Evolutionary conservation across 805 yeast species (phyloP), one percentile per base, ranked within the genome.

Genomic region (Ogataea pini): DNA sequence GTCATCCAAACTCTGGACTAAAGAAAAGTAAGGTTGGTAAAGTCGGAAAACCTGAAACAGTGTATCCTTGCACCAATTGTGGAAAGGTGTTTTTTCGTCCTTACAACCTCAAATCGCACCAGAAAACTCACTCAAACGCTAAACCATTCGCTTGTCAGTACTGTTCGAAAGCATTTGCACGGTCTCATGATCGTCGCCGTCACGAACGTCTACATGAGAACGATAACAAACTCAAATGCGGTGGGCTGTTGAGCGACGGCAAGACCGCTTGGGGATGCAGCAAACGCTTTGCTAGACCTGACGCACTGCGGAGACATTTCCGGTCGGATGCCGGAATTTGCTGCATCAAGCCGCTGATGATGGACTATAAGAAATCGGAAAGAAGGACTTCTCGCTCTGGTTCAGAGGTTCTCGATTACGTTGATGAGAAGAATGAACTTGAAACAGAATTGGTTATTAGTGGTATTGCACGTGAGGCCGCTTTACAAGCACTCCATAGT

Each of bases 151-250:
- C 76, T 39, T 86, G 94, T 62, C 65, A 76, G 16, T 72, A 73
- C 46, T 86, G 94, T 63, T 71, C 77, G 16, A 81, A 83, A 61
- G 78, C 82, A 8, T 86, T 86, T 72, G 90, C 92, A 2, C 72
- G 94, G 17, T 81, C 83, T 47, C 92, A 86, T 60, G 94, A 86
- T 63, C 74, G 85, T 46, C 83, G 83, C 57, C 76, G 94, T 42
- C 94, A 86, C 63, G 91, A 86, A 61, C 72, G 78, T 16, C 69
- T 86, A n/a, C 94, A 86, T 59, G 77, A 82, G 17, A 91, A 91
- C 5, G 81, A 77, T 48, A 84, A 83, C 70, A 81, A 77, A 62
- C 86, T 82, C 65, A 78, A 75, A 47, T 86, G 94, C 61, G 77
- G 77, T 48, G 91, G 90, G 0, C 64, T 64, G 17, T 64, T 85